These are phyloP conservation scores for Neoarthrinium moseri DNA, from an alignment of 2,329 filamentous ascomycete genomes.

Conservation along the genomic window DNA sequence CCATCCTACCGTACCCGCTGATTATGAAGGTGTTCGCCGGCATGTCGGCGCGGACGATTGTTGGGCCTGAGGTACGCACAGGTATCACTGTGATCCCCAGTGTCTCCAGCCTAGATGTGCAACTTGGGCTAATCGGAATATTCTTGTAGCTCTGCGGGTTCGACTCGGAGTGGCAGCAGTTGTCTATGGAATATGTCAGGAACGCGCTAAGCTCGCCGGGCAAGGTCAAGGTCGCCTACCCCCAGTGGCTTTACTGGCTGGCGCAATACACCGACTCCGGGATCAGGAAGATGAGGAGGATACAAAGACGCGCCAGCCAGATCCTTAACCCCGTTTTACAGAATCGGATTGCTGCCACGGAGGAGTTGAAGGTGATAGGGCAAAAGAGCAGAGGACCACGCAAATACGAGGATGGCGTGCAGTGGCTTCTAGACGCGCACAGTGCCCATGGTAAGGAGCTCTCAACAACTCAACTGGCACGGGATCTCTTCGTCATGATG, in stretches of 20 bases:
- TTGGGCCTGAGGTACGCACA: constrained; percentile 9
- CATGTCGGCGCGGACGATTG: constrained; percentile 10
- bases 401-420: constrained; percentile 11
- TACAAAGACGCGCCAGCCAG: constrained; percentile 1
- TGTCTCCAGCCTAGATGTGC: background rate
- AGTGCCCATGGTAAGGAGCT: constrained; percentile 5
- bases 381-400: constrained; percentile 1
- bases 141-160: constrained; percentile 3
- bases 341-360: constrained; percentile 6
- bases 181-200: constrained; percentile 6
- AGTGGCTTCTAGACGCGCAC: constrained; percentile 11
- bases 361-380: background rate
- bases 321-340: constrained; percentile 6
- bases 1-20: constrained; percentile 5
- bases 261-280: constrained; percentile 7
- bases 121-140: background rate
- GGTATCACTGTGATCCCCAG: background rate
- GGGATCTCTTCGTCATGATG: constrained; percentile 9
- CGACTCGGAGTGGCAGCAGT: constrained; percentile 10
- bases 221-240: constrained; percentile 9
- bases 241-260: constrained; percentile 10
- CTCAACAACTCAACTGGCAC: constrained; percentile 1
- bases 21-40: constrained; percentile 11
- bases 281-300: constrained; percentile 4
- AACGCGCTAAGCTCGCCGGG: constrained; percentile 8